A percentile compares a stretch with the other conserved stretches of the same genome.
Conservation (phyloP, 129 eudicot genomes). For the Pseudognaphalium luteoalbum region DNA sequence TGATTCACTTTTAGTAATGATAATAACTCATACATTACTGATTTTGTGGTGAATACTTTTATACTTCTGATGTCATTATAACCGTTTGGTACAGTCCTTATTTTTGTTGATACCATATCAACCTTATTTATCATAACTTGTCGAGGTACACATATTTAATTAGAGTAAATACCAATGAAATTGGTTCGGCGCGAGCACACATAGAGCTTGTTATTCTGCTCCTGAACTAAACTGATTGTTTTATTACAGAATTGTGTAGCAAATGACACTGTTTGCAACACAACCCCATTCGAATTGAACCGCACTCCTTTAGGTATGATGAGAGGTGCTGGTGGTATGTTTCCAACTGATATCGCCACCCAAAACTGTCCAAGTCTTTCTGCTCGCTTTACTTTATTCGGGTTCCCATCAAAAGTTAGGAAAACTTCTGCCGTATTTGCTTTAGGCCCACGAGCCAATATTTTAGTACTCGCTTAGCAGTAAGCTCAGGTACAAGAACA, state of each 20-base stretch:
- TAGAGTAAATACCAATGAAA: constrained; percentile 31
- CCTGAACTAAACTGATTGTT: constrained; percentile 18
- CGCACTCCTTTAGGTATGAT: constrained; percentile 17
- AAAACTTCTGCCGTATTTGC: constrained; percentile 28
- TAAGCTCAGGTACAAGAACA: constrained; percentile 20
- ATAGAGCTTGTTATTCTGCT: constrained; percentile 23
- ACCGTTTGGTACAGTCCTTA: too few relatives aligned
- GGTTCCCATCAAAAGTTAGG: constrained; percentile 15
- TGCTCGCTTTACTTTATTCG: constrained; percentile 22
- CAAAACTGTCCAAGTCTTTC: constrained; percentile 21
- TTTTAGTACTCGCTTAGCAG: constrained; percentile 18
- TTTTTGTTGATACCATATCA: too few relatives aligned
- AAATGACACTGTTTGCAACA: constrained; percentile 24
- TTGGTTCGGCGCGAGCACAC: constrained; percentile 18
- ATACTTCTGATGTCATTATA: too few relatives aligned
- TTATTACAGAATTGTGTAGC: constrained; percentile 10
- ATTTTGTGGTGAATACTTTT: neutral
- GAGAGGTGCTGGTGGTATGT: neutral
- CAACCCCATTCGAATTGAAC: constrained; percentile 10
- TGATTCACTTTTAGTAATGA: too few relatives aligned
- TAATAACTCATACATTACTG: too few relatives aligned
- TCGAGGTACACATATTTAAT: neutral
- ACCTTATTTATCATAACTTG: too few relatives aligned
- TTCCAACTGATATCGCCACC: constrained; percentile 25
- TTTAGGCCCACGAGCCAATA: constrained; percentile 28